phyloP scores from a whole-genome alignment of 345 rosid species.

The Isatis tinctoria region DNA sequence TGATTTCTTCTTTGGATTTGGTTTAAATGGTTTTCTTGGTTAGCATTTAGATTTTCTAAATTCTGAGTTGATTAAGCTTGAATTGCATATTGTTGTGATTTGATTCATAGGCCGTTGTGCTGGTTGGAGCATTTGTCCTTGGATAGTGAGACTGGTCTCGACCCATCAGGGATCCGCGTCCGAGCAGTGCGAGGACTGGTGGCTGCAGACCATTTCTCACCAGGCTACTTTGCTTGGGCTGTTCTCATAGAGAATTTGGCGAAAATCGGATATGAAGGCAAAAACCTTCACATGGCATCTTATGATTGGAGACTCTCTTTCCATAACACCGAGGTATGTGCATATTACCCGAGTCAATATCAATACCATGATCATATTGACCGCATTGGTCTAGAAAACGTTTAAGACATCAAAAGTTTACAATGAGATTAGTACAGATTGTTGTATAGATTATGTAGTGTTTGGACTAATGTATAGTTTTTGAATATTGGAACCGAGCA shows the following conservation, averaged over 20 bases:
- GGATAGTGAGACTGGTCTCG: conserved; percentile 73
- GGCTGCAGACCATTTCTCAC: conserved; percentile 57
- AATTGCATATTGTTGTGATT: neutral
- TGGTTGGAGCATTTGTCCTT: conserved; percentile 74
- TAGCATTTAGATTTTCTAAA: neutral
- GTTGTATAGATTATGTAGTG: neutral
- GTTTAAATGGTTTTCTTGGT: neutral
- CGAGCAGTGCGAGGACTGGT: conserved; percentile 57
- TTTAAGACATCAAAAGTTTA: neutral
- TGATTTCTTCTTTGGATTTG: neutral
- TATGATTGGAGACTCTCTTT: conserved; percentile 71
- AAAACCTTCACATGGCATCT: conserved; percentile 63
- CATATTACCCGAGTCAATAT: neutral
- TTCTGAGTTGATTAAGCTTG: neutral
- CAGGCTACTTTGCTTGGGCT: conserved; percentile 69
- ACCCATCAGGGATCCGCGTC: conserved; percentile 64
- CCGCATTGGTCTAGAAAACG: neutral
- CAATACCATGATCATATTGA: neutral
- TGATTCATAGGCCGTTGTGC: conserved; percentile 51
- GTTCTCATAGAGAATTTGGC: conserved; percentile 74
- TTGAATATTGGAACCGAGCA: conserved; percentile 31
- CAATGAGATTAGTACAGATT: neutral
- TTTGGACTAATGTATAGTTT: conserved; percentile 19
- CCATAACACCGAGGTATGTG: conserved; percentile 58
- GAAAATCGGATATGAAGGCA: conserved; percentile 70